Conservation (phyloP, 345 rosid genomes). For the Passiflora organensis region DNA sequence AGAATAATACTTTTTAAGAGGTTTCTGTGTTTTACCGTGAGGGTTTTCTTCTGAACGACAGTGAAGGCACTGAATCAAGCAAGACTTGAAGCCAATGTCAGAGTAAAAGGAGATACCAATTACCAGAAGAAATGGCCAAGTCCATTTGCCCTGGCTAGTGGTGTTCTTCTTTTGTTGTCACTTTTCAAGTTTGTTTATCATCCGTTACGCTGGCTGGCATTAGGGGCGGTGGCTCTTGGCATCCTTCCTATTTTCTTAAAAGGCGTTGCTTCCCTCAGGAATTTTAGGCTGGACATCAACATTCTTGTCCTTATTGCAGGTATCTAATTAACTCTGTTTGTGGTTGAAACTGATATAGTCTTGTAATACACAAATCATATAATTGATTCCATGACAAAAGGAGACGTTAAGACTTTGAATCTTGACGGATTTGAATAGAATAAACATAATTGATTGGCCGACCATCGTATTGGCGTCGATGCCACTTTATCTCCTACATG, state of each 20-base stretch:
- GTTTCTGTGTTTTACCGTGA: too few relatives aligned
- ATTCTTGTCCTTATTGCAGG: constrained; percentile 74
- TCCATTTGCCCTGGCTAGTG: constrained; percentile 59
- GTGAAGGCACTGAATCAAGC: constrained; percentile 82
- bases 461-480: too few relatives aligned
- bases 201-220: constrained; percentile 70
- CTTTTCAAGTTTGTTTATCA: constrained; percentile 49
- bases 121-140: constrained; percentile 82
- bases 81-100: constrained; percentile 72
- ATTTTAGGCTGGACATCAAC: constrained; percentile 57
- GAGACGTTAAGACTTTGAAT: too few relatives aligned
- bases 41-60: constrained; percentile 18
- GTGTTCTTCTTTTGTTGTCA: constrained; percentile 46
- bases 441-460: too few relatives aligned
- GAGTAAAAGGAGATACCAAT: constrained; percentile 45
- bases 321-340: constrained; percentile 11
- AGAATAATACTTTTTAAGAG: too few relatives aligned
- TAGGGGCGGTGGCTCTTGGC: constrained; percentile 62
- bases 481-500: not conserved
- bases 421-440: too few relatives aligned
- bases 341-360: not conserved
- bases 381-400: too few relatives aligned
- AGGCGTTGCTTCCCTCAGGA: constrained; percentile 40
- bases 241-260: constrained; percentile 52
- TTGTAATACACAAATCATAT: too few relatives aligned